Conservation (phyloP, 2,329 filamentous ascomycete species). For the Calonectria naviculata region DNA sequence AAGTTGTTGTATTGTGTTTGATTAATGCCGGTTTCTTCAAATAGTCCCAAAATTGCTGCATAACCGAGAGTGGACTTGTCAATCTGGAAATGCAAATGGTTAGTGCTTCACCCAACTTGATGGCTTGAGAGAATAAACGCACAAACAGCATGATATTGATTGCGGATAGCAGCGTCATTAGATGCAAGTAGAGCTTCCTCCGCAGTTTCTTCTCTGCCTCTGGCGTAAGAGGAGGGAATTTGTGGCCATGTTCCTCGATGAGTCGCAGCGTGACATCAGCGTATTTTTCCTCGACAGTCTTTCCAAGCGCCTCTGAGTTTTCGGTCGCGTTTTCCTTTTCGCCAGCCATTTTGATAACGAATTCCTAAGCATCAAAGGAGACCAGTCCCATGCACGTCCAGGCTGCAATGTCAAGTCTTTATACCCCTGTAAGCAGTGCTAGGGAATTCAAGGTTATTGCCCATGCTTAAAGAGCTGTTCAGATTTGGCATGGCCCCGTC, state of each 20-base stretch:
- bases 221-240: constrained; percentile 43
- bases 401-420: background rate
- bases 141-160: constrained; percentile 51
- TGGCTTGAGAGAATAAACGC: constrained; percentile 16
- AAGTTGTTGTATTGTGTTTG: constrained; percentile 53
- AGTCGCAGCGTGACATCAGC: constrained; percentile 49
- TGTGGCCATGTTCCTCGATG: constrained; percentile 46
- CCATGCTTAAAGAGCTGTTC: background rate
- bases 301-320: background rate
- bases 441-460: background rate
- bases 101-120: background rate
- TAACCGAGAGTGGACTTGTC: constrained; percentile 53
- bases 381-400: background rate
- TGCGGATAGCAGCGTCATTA: constrained; percentile 44
- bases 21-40: constrained; percentile 50
- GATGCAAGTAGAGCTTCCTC: constrained; percentile 45
- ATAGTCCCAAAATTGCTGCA: constrained; percentile 50
- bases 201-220: constrained; percentile 45
- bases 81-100: constrained; percentile 36
- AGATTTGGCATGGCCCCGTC: no score
- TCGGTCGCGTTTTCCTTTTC: background rate
- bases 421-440: background rate
- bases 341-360: background rate
- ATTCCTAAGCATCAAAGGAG: background rate
- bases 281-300: background rate